phyloP scores from a whole-genome alignment of 2,329 filamentous ascomycete genomes.

The Aspergillus sojae region DNA sequence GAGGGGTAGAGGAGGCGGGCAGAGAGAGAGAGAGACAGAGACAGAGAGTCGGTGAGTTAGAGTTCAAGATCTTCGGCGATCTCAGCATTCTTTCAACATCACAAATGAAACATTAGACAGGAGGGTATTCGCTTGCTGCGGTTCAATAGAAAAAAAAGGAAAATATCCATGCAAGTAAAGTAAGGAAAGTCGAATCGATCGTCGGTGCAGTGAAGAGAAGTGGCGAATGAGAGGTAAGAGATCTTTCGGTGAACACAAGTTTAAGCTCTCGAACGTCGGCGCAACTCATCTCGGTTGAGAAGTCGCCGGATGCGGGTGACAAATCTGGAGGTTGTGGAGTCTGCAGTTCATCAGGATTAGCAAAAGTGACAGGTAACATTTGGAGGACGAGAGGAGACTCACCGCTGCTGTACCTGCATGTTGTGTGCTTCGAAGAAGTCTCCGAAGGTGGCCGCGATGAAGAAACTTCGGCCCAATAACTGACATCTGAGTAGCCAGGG shows the following conservation, averaged over 20 bases:
- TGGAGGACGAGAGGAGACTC: conserved; percentile 13
- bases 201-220: conserved; percentile 9
- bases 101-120: conserved; percentile 14
- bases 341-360: conserved; percentile 23
- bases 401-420: conserved; percentile 32
- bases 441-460: conserved; percentile 29
- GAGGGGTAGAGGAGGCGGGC: neutral
- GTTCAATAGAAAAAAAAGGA: conserved; percentile 5
- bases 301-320: conserved; percentile 37
- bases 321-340: conserved; percentile 29
- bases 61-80: conserved; percentile 6
- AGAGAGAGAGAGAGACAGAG: neutral
- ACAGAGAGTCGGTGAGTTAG: conserved; percentile 1
- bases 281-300: conserved; percentile 37
- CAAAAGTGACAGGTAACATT: conserved; percentile 18
- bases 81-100: conserved; percentile 2
- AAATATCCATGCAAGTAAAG: conserved; percentile 2
- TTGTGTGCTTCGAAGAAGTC: conserved; percentile 17
- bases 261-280: conserved; percentile 26
- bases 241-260: conserved; percentile 14
- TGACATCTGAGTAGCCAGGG: conserved; percentile 31
- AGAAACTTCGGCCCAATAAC: conserved; percentile 37
- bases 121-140: conserved; percentile 14
- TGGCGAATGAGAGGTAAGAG: neutral
- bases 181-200: conserved; percentile 7